Percentiles rank a stretch among this genome's conserved stretches.
Conservation (phyloP, 106 monocot species). For the Ottelia alismoides region DNA sequence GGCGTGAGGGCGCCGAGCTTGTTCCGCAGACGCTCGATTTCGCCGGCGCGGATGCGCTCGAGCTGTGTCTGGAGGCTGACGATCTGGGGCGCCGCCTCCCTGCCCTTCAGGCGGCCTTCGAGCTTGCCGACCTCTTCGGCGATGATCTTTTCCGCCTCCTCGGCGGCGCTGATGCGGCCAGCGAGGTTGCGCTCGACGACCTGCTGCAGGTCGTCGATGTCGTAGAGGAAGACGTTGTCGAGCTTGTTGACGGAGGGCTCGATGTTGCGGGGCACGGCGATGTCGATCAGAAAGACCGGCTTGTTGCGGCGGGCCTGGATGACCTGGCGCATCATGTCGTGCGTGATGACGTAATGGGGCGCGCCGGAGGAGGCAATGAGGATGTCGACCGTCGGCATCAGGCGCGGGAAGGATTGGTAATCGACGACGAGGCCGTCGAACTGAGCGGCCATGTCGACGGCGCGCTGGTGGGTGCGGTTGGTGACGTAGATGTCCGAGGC, state of each 20-base stretch:
- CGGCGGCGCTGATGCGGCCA: too few species aligned
- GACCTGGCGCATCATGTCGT: neutral
- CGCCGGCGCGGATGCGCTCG: too few species aligned
- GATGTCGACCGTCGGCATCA: neutral
- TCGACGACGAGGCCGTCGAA: neutral
- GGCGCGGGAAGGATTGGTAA: neutral
- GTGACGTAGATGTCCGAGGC: neutral
- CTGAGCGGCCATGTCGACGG: neutral
- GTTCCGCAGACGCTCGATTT: too few species aligned
- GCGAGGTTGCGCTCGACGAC: too few species aligned
- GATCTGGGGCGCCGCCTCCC: too few species aligned
- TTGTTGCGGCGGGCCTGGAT: neutral
- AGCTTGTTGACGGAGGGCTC: neutral
- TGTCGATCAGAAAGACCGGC: neutral
- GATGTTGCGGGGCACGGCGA: neutral
- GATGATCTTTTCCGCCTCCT: too few species aligned
- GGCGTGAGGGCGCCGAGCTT: too few species aligned
- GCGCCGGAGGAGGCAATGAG: neutral
- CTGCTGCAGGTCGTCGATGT: conserved; percentile 1
- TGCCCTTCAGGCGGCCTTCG: too few species aligned
- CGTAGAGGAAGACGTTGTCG: neutral
- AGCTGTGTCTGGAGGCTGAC: too few species aligned
- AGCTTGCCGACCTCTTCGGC: too few species aligned
- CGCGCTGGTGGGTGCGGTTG: neutral
- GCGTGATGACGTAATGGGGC: neutral